Conservation (phyloP, 495 filamentous ascomycete species). For the Zalerion maritima region DNA sequence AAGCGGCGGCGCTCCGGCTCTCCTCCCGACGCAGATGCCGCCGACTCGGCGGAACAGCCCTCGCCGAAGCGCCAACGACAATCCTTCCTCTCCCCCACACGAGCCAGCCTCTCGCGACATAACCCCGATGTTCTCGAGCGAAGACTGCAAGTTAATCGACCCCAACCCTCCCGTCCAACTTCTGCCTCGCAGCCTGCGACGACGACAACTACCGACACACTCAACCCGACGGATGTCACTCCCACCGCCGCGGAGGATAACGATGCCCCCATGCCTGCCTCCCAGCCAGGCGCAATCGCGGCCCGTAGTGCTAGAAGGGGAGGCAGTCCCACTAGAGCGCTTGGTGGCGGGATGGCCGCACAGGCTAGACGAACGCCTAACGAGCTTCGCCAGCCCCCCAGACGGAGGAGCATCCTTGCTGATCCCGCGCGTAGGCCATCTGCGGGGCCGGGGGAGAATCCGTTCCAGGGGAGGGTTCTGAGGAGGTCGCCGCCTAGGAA, state of each 20-base stretch:
- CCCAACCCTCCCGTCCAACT: too few relatives aligned
- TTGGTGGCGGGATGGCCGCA: background rate
- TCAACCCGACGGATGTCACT: constrained; percentile 7
- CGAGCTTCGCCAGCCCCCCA: too few relatives aligned
- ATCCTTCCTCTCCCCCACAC: constrained; percentile 53
- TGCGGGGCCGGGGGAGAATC: too few relatives aligned
- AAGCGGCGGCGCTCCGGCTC: constrained; percentile 5
- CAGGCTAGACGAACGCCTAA: background rate
- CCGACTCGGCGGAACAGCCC: too few relatives aligned
- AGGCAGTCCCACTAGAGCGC: background rate
- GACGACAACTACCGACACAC: constrained; percentile 10
- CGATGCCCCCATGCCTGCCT: constrained; percentile 14
- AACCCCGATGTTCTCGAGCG: constrained; percentile 44
- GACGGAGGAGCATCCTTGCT: too few relatives aligned
- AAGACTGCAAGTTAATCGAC: too few relatives aligned
- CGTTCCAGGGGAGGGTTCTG: too few relatives aligned
- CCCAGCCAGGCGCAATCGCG: constrained; percentile 9
- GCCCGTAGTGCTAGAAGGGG: constrained; percentile 8
- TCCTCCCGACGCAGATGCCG: too few relatives aligned
- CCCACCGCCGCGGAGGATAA: constrained; percentile 12
- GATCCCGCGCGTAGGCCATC: too few relatives aligned
- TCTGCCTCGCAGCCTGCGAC: constrained; percentile 21
- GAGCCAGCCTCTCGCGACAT: constrained; percentile 46
- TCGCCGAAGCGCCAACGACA: constrained; percentile 26
- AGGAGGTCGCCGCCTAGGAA: too few relatives aligned